These are phyloP conservation scores for Osmanthus fragrans DNA, from an alignment of 257 asterid genomes.

Conservation along the genomic window DNA sequence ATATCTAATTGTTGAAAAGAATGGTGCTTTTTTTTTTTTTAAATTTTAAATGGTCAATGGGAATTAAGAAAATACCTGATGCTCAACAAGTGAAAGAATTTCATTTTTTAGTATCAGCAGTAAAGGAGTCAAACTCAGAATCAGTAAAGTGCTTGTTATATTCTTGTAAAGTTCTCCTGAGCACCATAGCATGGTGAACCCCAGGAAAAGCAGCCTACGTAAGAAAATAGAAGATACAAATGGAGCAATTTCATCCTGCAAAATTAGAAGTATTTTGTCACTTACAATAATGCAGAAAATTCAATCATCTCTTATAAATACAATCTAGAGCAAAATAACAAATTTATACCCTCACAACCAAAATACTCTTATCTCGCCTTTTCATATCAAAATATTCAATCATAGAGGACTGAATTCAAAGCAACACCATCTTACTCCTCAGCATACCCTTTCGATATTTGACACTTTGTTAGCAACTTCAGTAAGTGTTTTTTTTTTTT, in stretches of 20 bases:
- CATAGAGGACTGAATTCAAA: background rate
- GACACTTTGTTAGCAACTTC: slow-evolving; percentile 12
- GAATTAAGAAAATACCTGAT: slow-evolving; percentile 50
- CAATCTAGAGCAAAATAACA: too few relatives aligned
- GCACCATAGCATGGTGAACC: slow-evolving; percentile 60
- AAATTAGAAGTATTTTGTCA: slow-evolving; percentile 19
- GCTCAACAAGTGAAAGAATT: slow-evolving; percentile 70
- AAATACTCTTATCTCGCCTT: background rate
- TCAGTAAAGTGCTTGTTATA: slow-evolving; percentile 72
- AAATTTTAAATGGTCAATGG: slow-evolving; percentile 5
- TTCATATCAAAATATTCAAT: slow-evolving; percentile 4
- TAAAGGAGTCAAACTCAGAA: slow-evolving; percentile 72
- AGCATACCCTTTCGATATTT: slow-evolving; percentile 3
- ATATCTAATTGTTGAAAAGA: slow-evolving; percentile 16
- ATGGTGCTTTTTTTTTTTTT: slow-evolving; percentile 6
- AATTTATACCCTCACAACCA: background rate
- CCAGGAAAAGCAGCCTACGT: slow-evolving; percentile 90
- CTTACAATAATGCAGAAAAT: slow-evolving; percentile 6
- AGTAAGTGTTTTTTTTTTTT: background rate
- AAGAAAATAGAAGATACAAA: slow-evolving; percentile 78
- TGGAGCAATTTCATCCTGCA: slow-evolving; percentile 86
- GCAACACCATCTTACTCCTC: background rate
- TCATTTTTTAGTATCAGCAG: slow-evolving; percentile 77
- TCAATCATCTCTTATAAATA: slow-evolving; percentile 14
- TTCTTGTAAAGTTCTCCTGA: slow-evolving; percentile 74